Evolutionary conservation across 2,329 filamentous ascomycete genomes (phyloP).

Genomic region (Fusarium scirpi): DNA sequence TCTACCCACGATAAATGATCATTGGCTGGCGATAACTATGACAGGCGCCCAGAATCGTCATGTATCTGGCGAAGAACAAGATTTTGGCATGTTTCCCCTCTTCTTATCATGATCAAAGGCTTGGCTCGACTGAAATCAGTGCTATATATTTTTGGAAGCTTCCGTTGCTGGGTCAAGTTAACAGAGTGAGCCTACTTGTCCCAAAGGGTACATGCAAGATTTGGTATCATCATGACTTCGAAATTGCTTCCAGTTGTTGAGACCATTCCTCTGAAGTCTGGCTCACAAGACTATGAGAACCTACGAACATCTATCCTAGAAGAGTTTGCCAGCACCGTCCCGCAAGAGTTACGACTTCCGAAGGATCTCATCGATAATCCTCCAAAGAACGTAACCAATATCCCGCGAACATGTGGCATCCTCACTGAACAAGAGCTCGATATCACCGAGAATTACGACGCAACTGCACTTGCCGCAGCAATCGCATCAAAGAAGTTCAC

Average conservation of each 20-base stretch:
- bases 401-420: constrained; percentile 53
- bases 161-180: no score
- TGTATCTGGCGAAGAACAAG: neutral
- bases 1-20: neutral
- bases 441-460: constrained; percentile 62
- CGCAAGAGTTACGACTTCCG: neutral
- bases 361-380: constrained; percentile 22
- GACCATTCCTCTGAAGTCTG: neutral
- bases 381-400: constrained; percentile 21
- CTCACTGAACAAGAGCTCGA: constrained; percentile 58
- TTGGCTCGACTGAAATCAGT: no score
- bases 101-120: neutral
- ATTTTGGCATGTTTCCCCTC: neutral
- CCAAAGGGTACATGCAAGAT: no score
- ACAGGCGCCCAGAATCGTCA: neutral
- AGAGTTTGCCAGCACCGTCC: neutral
- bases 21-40: neutral
- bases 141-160: no score
- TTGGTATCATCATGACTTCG: neutral
- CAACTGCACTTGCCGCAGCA: constrained; percentile 54
- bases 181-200: no score
- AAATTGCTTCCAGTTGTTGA: neutral
- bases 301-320: constrained; percentile 2
- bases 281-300: neutral
- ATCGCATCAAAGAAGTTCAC: constrained; percentile 53